phyloP scores from a whole-genome alignment of 352 stramenopile genomes.

The Bremia lactucae region DNA sequence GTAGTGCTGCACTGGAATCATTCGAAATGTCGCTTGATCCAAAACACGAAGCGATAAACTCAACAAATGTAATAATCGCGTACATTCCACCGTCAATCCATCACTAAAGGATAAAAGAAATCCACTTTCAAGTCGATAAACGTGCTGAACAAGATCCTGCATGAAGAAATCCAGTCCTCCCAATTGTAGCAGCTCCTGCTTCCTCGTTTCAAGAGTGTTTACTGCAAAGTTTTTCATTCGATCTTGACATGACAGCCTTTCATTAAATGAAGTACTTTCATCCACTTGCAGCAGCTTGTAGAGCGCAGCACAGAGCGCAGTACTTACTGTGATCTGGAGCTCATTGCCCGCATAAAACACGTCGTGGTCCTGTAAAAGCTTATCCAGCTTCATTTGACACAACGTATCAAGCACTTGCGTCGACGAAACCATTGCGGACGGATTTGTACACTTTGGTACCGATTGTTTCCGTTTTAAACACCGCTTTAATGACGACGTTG shows the following conservation, averaged over 20 bases:
- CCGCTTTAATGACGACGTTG: constrained; percentile 15
- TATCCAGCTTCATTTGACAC: constrained; percentile 7
- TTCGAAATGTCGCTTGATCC: constrained; percentile 59
- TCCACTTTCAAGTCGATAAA: constrained; percentile 1
- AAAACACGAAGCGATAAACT: constrained; percentile 43
- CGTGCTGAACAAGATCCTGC: constrained; percentile 1
- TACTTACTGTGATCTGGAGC: constrained; percentile 15
- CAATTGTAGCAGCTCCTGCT: constrained; percentile 32
- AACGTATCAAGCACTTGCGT: constrained; percentile 3
- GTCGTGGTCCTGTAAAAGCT: constrained; percentile 20
- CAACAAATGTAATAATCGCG: constrained; percentile 24
- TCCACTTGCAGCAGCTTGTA: constrained; percentile 39
- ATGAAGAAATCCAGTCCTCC: constrained; percentile 25
- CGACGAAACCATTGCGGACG: background rate
- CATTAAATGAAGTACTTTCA: background rate
- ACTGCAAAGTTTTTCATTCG: constrained; percentile 5
- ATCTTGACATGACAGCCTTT: background rate
- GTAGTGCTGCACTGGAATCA: constrained; percentile 30
- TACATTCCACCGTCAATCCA: constrained; percentile 8
- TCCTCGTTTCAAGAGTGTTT: constrained; percentile 24
- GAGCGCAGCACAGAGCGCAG: constrained; percentile 27
- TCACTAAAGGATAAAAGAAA: background rate
- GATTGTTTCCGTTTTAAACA: constrained; percentile 45
- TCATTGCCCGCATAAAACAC: constrained; percentile 28
- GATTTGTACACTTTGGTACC: background rate